phyloP scores from a whole-genome alignment of 805 yeast species.

The Yarrowia sp. region DNA sequence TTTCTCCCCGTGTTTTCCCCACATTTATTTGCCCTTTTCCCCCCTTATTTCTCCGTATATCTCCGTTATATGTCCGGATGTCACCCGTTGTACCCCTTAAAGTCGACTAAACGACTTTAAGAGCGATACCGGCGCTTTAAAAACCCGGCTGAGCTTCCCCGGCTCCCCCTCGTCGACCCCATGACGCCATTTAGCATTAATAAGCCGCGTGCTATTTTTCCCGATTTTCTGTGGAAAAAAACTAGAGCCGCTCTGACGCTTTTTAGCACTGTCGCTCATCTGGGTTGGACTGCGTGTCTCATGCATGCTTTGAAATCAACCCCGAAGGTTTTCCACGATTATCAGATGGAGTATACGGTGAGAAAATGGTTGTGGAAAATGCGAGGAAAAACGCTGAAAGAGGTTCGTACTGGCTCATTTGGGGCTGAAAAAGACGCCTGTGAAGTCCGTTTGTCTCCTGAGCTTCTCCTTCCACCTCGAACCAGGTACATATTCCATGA shows the following conservation, averaged over 20 bases:
- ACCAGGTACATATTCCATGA: background rate
- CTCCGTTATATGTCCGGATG: too few relatives aligned
- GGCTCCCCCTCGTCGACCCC: background rate
- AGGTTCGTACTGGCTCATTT: too few relatives aligned
- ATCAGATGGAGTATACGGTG: too few relatives aligned
- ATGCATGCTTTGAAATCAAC: constrained; percentile 37
- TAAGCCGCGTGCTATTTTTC: background rate
- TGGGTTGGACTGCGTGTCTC: background rate
- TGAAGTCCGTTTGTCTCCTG: too few relatives aligned
- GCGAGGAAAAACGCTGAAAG: too few relatives aligned
- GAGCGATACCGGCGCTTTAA: background rate
- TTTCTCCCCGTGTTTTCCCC: too few relatives aligned
- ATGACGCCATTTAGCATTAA: background rate
- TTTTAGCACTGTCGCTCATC: background rate
- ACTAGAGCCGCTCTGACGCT: background rate
- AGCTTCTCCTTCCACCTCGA: too few relatives aligned
- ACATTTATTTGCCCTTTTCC: too few relatives aligned
- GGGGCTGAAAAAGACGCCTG: too few relatives aligned
- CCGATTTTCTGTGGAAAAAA: background rate
- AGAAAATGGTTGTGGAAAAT: too few relatives aligned
- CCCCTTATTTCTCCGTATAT: too few relatives aligned
- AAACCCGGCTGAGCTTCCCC: background rate
- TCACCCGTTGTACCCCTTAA: too few relatives aligned
- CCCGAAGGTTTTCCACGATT: background rate
- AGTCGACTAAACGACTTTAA: background rate